Evolutionary conservation across 2,329 filamentous ascomycete species (phyloP), one percentile per base, ranked within the genome.

Genomic region (Ophiocordyceps camponoti-rufipedis): DNA sequence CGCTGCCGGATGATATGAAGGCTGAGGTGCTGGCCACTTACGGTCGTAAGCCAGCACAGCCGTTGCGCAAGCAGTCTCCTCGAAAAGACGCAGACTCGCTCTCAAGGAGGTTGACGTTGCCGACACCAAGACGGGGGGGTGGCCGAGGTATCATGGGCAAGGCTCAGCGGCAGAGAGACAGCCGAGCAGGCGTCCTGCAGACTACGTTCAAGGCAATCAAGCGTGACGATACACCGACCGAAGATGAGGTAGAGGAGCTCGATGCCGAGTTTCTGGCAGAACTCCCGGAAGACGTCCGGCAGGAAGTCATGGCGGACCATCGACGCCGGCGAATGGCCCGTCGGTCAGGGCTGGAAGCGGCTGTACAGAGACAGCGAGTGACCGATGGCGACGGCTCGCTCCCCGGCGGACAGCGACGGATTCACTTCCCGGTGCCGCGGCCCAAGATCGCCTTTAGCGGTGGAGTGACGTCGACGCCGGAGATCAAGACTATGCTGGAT

Each of bases 1-100:
- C 84, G 1, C 68, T 98, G 1, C 91, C 91, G 0, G 78, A 82
- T 35, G 86, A 94, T 49, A 77, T 98, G 57, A 84, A 88, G 50
- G 76, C 79, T 2, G 91, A 96, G 60, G 69, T 96, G 1, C 62
- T 95, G 9, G 79, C 75, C 3, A 78, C 82, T 32, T 94, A 94
- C 56, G 60, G 65, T 45, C 58, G 58, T 44, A 54, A 54, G 19
- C 55, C 52, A 8, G 54, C 59, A 6, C 66, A 65, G 48, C 55
- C 58, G 5, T 50, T 59, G 3, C 62, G 64, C 12, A 63, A 61
- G 2, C 69, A 72, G 48, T 78, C 74, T 1, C 75, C 75, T 8
- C 69, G 70, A 35, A 80, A 78, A 53, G 69, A 71, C 47, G 66
- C 72, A 16, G 54, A 69, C 38, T 62, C 74, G 39, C 66, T 71